Conservation (phyloP, 2,329 filamentous ascomycete genomes). For the Colletotrichum echinochloae region DNA sequence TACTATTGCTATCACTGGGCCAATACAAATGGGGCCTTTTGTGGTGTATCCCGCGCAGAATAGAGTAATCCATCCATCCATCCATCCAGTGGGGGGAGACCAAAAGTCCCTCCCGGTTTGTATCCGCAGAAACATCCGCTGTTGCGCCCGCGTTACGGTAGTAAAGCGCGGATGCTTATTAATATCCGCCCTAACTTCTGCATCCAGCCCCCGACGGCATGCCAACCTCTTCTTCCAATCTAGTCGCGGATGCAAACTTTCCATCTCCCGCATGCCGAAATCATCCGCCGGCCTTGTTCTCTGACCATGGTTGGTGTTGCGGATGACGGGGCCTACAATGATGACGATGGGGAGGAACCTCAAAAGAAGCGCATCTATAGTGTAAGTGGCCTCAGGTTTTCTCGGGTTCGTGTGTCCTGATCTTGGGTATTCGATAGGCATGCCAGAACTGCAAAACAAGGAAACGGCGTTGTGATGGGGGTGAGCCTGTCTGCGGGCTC, state of each 20-base stretch:
- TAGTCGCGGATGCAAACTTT: not conserved
- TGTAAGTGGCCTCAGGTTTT: slow-evolving; percentile 5
- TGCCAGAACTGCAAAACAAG: slow-evolving; percentile 29
- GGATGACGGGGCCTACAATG: not conserved
- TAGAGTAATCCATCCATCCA: not conserved
- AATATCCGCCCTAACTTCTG: not conserved
- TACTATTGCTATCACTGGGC: not conserved
- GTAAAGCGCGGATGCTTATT: slow-evolving; percentile 17
- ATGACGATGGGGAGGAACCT: slow-evolving; percentile 7
- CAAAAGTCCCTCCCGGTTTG: not conserved
- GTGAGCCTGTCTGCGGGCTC: slow-evolving; percentile 27
- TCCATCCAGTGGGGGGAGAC: not conserved
- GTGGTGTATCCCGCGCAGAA: not conserved
- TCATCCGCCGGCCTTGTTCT: not conserved
- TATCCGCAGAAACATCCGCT: slow-evolving; percentile 13
- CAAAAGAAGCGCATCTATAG: slow-evolving; percentile 35
- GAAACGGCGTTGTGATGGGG: slow-evolving; percentile 37
- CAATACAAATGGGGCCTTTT: not conserved
- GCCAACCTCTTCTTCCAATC: not conserved
- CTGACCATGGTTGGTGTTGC: slow-evolving; percentile 3
- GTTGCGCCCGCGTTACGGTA: not conserved
- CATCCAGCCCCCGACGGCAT: not conserved
- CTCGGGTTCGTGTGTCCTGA: not conserved
- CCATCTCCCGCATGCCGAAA: not conserved
- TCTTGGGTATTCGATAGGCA: slow-evolving; percentile 14